Base-by-base conservation (phyloP, 768 basidiomycete species). In the Kondoa malvinella region DNA sequence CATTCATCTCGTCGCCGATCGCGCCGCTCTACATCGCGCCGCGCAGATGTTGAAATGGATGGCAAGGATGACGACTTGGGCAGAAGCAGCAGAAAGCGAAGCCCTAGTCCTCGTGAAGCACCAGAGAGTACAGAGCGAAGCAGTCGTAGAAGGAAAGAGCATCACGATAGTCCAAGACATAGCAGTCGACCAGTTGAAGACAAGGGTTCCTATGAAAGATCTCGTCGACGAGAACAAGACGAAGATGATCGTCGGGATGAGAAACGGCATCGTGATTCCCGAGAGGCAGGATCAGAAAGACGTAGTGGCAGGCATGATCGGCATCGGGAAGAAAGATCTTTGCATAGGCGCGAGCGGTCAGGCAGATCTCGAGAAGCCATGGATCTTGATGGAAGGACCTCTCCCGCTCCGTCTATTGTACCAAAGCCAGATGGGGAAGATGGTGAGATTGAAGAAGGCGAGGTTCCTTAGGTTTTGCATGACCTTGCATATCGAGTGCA, bases 391-490 rank as follows among this genome's bases (percentile, higher is more conserved):
- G 1, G 12, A 15, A n/a, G n/a, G n/a, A n/a, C n/a, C n/a, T n/a
- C n/a, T n/a, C n/a, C n/a, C n/a, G n/a, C n/a, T n/a, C 3, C 25
- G 14, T 1, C 14, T n/a, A 34, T 59, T 64, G 26, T 32, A 1
- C 30, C 30, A 27, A 15, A 65, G 21, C 1, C 4, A 14, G 56
- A 29, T 17, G 66, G 34, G 25, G 68, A 68, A 26, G 69, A 65
- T 27, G 67, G n/a, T 1, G 71, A 74, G 58, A 57, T 57, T 15
- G 73, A 74, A 66, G 73, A 74, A 59, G 73, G 73, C 17, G 72
- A 71, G 57, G 59, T 72, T n/a, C n/a, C n/a, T 34, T 71, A 67
- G 66, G 12, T 26, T 31, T 4, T 12, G 21, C 34, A n/a, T 12
- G 21, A 68, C 58, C 25, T 59, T 59, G 21, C 40, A 50, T 21